Evolutionary conservation across 306 rosid genomes (phyloP).

Genomic region (Pyrus bretschneideri): DNA sequence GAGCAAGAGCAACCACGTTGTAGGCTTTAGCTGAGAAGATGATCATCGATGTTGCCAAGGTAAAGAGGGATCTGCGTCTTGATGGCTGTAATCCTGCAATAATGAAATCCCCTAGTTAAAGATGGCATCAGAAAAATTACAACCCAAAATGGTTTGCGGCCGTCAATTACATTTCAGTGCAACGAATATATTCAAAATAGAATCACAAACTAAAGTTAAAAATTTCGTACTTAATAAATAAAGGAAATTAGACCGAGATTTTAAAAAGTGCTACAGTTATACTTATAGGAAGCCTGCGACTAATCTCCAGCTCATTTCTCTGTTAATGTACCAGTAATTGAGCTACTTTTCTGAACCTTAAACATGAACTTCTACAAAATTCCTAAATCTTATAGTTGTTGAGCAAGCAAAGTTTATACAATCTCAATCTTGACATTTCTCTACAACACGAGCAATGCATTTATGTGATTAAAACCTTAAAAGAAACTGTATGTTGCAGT

Average conservation of each 20-base stretch:
- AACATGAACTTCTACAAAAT: too few relatives aligned
- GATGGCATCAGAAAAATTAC: neutral
- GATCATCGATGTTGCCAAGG: constrained; percentile 72
- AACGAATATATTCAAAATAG: neutral
- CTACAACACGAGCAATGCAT: neutral
- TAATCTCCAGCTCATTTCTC: neutral
- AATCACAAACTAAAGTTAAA: neutral
- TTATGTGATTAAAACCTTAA: neutral
- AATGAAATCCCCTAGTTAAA: constrained; percentile 14
- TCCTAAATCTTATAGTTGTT: neutral
- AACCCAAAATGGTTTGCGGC: too few relatives aligned
- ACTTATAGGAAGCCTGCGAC: neutral
- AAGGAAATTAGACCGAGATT: neutral
- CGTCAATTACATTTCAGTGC: neutral
- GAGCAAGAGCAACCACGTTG: constrained; percentile 45
- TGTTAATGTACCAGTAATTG: neutral
- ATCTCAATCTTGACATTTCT: neutral
- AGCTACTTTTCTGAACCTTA: neutral
- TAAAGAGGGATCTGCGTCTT: constrained; percentile 67
- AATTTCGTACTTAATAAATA: neutral
- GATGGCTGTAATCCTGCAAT: constrained; percentile 67
- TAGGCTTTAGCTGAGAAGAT: constrained; percentile 64
- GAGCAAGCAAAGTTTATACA: neutral
- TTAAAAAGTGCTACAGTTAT: too few relatives aligned
- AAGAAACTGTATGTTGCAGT: neutral